Conservation (phyloP, 2,329 filamentous ascomycete genomes). For the Botryotinia convoluta region DNA sequence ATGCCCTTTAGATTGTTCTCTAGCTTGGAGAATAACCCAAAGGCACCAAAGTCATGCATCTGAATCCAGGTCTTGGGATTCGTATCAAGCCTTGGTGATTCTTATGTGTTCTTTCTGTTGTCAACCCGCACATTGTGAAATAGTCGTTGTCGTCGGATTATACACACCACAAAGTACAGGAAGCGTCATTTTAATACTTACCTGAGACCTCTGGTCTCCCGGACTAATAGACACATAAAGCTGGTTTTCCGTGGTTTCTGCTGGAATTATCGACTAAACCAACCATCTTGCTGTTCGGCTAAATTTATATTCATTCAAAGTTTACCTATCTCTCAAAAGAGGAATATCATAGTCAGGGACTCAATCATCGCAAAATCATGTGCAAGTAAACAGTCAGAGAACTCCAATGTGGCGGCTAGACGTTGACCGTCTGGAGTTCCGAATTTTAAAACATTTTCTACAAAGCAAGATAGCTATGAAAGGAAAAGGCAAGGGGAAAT, state of each 20-base stretch:
- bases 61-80: background rate
- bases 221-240: background rate
- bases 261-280: background rate
- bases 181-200: too few species aligned
- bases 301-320: background rate
- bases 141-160: background rate
- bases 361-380: background rate
- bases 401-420: background rate
- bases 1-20: background rate
- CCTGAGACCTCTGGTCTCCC: background rate
- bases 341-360: background rate
- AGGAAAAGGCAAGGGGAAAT: background rate
- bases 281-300: background rate
- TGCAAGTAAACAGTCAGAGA: background rate
- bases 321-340: background rate
- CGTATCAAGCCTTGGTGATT: background rate
- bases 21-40: too few species aligned
- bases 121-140: background rate
- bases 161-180: background rate
- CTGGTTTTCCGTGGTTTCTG: background rate
- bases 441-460: background rate
- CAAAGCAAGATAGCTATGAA: background rate
- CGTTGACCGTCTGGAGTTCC: background rate
- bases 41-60: background rate
- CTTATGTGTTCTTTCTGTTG: background rate